These are phyloP conservation scores for Phytophthora vignae DNA, from an alignment of 352 stramenopile species.

Conservation along the genomic window DNA sequence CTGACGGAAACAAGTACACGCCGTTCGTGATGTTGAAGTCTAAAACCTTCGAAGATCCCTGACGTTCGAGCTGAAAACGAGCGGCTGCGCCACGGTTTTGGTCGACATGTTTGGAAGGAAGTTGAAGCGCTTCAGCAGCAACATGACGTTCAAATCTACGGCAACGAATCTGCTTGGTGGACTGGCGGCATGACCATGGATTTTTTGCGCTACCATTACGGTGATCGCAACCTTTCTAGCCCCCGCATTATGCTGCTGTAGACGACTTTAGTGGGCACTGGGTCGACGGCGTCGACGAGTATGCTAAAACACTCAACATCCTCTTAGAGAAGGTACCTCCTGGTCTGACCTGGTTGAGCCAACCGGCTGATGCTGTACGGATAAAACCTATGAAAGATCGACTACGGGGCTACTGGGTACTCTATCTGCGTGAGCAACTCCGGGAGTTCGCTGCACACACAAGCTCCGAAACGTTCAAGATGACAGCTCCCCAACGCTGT, in stretches of 20 bases:
- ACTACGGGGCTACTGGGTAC: not conserved
- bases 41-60: not conserved
- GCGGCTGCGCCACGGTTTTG: not conserved
- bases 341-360: not conserved
- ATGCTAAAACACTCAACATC: not conserved
- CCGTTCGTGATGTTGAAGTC: constrained; percentile 4
- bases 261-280: not conserved
- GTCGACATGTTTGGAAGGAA: not conserved
- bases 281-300: not conserved
- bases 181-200: not conserved
- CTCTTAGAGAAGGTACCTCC: not conserved
- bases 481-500: not conserved
- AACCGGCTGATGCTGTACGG: not conserved
- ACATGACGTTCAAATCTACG: not conserved
- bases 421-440: not conserved
- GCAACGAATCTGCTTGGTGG: not conserved
- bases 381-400: not conserved
- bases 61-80: not conserved
- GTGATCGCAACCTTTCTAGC: not conserved
- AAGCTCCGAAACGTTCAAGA: not conserved
- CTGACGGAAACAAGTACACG: not conserved
- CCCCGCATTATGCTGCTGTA: not conserved
- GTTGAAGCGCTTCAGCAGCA: not conserved
- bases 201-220: not conserved
- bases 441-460: not conserved